phyloP scores from a whole-genome alignment of 371 early-diverging fungal species.

The Apophysomyces elegans region DNA sequence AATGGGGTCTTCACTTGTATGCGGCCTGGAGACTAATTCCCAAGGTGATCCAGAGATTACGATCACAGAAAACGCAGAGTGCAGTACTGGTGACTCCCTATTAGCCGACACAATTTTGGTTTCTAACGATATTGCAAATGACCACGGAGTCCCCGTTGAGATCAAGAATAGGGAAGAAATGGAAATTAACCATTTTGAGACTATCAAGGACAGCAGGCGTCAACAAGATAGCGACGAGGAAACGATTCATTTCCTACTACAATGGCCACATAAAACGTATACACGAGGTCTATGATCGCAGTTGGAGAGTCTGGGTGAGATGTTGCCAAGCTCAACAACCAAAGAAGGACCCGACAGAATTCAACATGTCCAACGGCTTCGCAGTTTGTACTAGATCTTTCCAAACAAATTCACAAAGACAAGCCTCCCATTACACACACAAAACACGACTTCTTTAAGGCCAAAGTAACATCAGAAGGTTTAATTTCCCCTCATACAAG shows the following conservation, averaged over 20 bases:
- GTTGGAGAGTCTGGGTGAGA: conserved; percentile 16
- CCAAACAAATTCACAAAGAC: neutral
- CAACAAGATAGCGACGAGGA: no score
- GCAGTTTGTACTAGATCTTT: neutral
- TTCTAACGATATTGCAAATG: no score
- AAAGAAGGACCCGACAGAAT: neutral
- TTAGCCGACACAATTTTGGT: no score
- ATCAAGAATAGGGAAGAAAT: no score
- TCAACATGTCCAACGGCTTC: neutral
- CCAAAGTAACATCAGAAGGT: neutral
- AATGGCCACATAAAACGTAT: neutral
- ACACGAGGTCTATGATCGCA: conserved; percentile 18
- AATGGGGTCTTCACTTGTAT: no score
- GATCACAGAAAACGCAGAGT: no score
- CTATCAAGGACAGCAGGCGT: no score
- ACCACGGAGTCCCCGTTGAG: no score
- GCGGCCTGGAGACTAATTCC: no score
- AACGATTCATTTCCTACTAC: neutral
- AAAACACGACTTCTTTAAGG: neutral
- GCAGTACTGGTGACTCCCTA: no score
- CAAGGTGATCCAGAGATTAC: no score
- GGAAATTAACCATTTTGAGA: no score
- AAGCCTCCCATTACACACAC: neutral
- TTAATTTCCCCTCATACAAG: neutral
- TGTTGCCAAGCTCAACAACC: conserved; percentile 2